A percentile compares a stretch with the other conserved stretches of the same genome.
Conservation (phyloP, 495 filamentous ascomycete species). For the Peziza echinospora region DNA sequence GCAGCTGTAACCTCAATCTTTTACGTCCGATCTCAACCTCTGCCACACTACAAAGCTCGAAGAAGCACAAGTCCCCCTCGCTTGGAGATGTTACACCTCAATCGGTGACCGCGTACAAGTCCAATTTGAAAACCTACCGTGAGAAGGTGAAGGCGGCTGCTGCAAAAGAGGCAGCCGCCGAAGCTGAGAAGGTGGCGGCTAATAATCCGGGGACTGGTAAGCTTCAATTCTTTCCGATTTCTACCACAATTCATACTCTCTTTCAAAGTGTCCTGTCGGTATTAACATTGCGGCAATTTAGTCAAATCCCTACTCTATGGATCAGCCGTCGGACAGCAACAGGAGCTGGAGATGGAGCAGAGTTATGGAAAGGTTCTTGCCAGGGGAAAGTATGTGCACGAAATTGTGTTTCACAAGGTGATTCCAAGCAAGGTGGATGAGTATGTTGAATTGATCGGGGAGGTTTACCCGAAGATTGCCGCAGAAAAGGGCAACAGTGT, state of each 20-base stretch:
- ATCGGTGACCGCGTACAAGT: conserved; percentile 5
- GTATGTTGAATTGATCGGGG: conserved; percentile 77
- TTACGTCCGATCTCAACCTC: conserved; percentile 44
- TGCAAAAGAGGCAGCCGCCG: background rate
- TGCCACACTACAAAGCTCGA: conserved; percentile 22
- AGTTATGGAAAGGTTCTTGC: conserved; percentile 87
- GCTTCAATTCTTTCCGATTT: conserved; percentile 22
- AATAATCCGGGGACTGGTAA: conserved; percentile 35
- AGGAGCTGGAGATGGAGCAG: conserved; percentile 85
- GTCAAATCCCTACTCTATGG: conserved; percentile 65
- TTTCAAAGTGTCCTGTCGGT: conserved; percentile 30
- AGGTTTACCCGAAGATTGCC: conserved; percentile 81
- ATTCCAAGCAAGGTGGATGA: conserved; percentile 90
- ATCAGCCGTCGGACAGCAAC: conserved; percentile 74
- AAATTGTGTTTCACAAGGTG: conserved; percentile 90
- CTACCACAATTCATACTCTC: conserved; percentile 22
- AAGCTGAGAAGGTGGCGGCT: conserved; percentile 23
- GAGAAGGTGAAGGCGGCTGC: background rate
- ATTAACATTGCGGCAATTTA: conserved; percentile 23
- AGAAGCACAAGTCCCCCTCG: conserved; percentile 42
- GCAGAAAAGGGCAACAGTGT: conserved; percentile 64
- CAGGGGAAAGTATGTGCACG: conserved; percentile 93
- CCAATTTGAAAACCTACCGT: conserved; percentile 23
- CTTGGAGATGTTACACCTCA: conserved; percentile 54
- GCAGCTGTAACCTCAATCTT: no score